phyloP scores from a whole-genome alignment of 129 eudicot genomes.

The Kitagawia praeruptora region DNA sequence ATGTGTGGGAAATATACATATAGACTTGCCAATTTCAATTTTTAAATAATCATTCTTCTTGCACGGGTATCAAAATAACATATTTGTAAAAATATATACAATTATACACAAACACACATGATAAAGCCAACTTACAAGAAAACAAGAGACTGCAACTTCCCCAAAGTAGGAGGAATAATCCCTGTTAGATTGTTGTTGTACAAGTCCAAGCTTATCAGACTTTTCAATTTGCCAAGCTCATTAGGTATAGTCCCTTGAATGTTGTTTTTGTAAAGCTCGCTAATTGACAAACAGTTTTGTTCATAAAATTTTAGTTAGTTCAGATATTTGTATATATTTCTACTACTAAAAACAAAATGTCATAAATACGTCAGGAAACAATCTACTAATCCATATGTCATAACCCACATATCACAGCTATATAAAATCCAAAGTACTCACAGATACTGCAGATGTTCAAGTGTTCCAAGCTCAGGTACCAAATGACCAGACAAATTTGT shows the following conservation, averaged over 20 bases:
- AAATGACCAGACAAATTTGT: conserved; percentile 87
- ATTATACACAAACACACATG: background rate
- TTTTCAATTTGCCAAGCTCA: conserved; percentile 89
- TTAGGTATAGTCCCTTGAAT: conserved; percentile 76
- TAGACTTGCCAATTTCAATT: background rate
- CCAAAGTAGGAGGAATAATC: conserved; percentile 69
- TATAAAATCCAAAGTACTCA: conserved; percentile 31
- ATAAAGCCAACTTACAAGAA: conserved; percentile 65
- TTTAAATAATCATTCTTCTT: background rate
- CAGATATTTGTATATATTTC: background rate
- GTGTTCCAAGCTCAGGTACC: conserved; percentile 83
- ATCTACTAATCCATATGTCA: background rate
- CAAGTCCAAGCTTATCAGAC: conserved; percentile 77
- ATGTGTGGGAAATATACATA: background rate
- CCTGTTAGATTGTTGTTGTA: conserved; percentile 89
- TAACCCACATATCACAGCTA: background rate
- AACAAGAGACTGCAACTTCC: conserved; percentile 71
- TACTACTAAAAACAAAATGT: conserved; percentile 4
- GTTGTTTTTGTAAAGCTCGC: conserved; percentile 88
- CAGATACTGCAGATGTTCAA: conserved; percentile 91
- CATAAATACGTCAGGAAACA: background rate
- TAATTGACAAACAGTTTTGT: conserved; percentile 20
- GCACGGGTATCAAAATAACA: background rate
- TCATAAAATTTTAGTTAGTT: background rate
- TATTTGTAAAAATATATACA: background rate